Conservation (phyloP, 495 filamentous ascomycete species). For the Penicillium atrosanguineum region DNA sequence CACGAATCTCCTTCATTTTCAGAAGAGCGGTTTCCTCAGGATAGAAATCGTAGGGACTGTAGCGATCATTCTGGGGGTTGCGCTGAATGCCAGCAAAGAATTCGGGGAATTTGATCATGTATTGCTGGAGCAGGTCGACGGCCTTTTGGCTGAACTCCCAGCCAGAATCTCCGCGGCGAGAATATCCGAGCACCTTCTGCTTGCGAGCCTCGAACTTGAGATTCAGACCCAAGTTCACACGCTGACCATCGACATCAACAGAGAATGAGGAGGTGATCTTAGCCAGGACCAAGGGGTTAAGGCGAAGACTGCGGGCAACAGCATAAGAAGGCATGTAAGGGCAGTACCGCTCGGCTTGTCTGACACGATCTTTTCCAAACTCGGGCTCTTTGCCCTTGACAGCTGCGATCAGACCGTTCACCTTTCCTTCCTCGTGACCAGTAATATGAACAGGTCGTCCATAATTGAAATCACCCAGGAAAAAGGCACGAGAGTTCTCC, state of each 20-base stretch:
- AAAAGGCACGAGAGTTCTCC: slow-evolving; percentile 76
- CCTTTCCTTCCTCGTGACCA: slow-evolving; percentile 69
- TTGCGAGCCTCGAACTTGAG: slow-evolving; percentile 95
- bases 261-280: slow-evolving; percentile 94
- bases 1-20: slow-evolving; percentile 76
- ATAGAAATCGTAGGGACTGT: slow-evolving; percentile 86
- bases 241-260: slow-evolving; percentile 71
- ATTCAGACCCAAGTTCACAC: slow-evolving; percentile 89
- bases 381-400: slow-evolving; percentile 70
- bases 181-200: slow-evolving; percentile 94
- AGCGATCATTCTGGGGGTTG: slow-evolving; percentile 69
- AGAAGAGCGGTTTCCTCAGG: slow-evolving; percentile 59
- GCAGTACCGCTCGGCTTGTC: slow-evolving; percentile 59
- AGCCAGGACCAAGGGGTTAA: slow-evolving; percentile 85
- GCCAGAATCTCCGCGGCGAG: slow-evolving; percentile 73
- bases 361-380: slow-evolving; percentile 73
- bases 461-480: slow-evolving; percentile 93
- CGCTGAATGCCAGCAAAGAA: slow-evolving; percentile 85
- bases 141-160: slow-evolving; percentile 96
- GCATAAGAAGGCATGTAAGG: slow-evolving; percentile 83
- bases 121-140: slow-evolving; percentile 72
- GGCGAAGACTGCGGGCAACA: slow-evolving; percentile 73
- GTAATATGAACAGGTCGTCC: slow-evolving; percentile 83
- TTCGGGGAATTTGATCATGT: slow-evolving; percentile 92
- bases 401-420: slow-evolving; percentile 70